Base-by-base conservation (phyloP, 1,284 basidiomycete species). In the Vanrija humicola region DNA sequence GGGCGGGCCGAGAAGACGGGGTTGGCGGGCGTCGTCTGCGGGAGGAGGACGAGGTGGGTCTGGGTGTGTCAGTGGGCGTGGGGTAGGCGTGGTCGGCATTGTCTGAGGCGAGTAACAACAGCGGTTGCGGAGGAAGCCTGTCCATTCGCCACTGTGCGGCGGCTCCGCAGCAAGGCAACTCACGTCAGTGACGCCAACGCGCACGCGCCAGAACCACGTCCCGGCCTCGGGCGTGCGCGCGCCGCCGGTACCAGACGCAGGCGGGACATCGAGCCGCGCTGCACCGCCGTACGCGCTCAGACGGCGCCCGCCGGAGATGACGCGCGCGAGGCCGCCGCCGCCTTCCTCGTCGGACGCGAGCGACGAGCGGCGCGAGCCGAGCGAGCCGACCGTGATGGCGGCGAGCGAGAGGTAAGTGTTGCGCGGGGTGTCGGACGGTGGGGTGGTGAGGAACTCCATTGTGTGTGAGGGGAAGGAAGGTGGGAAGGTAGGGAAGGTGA, bases 141-240 rank as follows among this genome's bases (percentile, higher is more conserved):
- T n/a, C n/a, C n/a, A n/a, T n/a, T n/a, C n/a, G n/a, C n/a, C n/a
- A n/a, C n/a, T n/a, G n/a, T 2, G 34, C 12, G 34, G 12, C 0
- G 34, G 8, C 28, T 12, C 28, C 28, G 8, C 43, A 3, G 10
- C 43, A 14, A 3, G 16, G 3, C 12, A 4, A 65, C 70, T 66
- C 57, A 73, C 73, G 15, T 69, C 65, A 10, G 56, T 66, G 3
- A 68, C 67, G 34, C 73, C 73, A 8, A 64, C 69, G 34, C 66
- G 68, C 29, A 68, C 68, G 34, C 70, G 60, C 73, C 73, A 75
- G 59, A 68, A 75, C 69, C 69, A 75, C 38, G 58, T 68, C 1
- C 72, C 72, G 9, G 34, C 6, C 43, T 64, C 63, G 43, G 25
- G 38, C 50, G 40, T 5, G 7, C 46, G 21, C 21, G 28, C 46